Conservation (phyloP, 306 rosid species). For the Glycine tomentella region DNA sequence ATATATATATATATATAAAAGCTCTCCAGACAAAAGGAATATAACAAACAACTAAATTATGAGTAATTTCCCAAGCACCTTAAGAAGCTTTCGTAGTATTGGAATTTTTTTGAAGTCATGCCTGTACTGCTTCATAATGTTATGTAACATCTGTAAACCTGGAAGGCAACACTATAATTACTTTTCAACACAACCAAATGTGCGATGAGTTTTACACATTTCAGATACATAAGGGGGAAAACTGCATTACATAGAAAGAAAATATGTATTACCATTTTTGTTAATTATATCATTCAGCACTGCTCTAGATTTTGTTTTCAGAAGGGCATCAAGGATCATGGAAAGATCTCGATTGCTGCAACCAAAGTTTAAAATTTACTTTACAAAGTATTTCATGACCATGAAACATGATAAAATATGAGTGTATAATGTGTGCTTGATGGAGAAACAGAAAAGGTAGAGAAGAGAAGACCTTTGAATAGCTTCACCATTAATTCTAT, state of each 20-base stretch:
- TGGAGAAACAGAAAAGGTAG: constrained; percentile 17
- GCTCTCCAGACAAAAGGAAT: constrained; percentile 23
- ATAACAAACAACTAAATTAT: constrained; percentile 36
- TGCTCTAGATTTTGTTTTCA: constrained; percentile 90
- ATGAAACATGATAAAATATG: constrained; percentile 37
- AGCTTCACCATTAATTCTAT: constrained; percentile 82
- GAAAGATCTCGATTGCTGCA: constrained; percentile 99
- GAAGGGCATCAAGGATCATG: constrained; percentile 95
- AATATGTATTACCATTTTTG: constrained; percentile 77
- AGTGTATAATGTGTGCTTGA: constrained; percentile 3
- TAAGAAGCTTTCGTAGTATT: constrained; percentile 94
- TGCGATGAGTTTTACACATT: constrained; percentile 15
- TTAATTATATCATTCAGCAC: constrained; percentile 87
- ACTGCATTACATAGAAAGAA: constrained; percentile 1
- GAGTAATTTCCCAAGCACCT: constrained; percentile 62
- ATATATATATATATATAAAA: constrained; percentile 1
- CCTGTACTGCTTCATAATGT: constrained; percentile 87
- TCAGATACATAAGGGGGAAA: not conserved
- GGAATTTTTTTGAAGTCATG: constrained; percentile 96
- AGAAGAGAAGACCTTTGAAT: constrained; percentile 77
- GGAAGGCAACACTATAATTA: constrained; percentile 48
- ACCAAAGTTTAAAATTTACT: constrained; percentile 42
- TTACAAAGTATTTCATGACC: constrained; percentile 31
- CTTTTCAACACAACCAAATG: constrained; percentile 38
- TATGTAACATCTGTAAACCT: constrained; percentile 99